Evolutionary conservation across 176 grass and related monocot species (phyloP).

Genomic region (Carex parvula): DNA sequence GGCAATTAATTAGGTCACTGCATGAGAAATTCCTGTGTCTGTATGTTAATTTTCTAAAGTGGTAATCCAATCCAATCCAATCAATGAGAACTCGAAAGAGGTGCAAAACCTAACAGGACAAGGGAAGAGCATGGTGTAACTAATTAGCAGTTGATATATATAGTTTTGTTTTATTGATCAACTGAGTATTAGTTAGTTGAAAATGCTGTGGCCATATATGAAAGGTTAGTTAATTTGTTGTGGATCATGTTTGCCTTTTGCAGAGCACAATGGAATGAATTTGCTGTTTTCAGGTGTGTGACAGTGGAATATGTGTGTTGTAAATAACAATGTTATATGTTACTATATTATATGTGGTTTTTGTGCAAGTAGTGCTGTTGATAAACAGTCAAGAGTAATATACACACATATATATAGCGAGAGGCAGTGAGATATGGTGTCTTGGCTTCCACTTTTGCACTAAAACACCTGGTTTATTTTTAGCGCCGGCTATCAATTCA

Average conservation of each 20-base stretch:
- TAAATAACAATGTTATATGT: background rate
- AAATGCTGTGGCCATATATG: background rate
- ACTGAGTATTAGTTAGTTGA: background rate
- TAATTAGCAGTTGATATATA: no score
- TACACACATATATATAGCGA: no score
- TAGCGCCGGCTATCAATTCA: no score
- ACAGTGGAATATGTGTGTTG: constrained; percentile 9
- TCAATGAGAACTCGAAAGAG: background rate
- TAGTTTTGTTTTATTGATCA: background rate
- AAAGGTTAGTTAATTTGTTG: constrained; percentile 28
- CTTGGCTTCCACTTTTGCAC: no score
- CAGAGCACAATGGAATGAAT: constrained; percentile 19
- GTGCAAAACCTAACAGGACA: background rate
- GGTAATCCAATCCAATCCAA: background rate
- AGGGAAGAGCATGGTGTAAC: no score
- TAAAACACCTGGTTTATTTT: no score
- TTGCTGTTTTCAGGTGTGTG: background rate
- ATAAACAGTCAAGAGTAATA: background rate
- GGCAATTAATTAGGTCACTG: background rate
- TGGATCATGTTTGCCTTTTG: constrained; percentile 39
- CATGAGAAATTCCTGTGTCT: background rate
- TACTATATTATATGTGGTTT: background rate
- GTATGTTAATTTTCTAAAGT: background rate
- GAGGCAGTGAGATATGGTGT: no score
- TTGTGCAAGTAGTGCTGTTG: background rate